Evolutionary conservation across 179 eudicot species (phyloP).

Genomic region (Amaranthus tricolor): DNA sequence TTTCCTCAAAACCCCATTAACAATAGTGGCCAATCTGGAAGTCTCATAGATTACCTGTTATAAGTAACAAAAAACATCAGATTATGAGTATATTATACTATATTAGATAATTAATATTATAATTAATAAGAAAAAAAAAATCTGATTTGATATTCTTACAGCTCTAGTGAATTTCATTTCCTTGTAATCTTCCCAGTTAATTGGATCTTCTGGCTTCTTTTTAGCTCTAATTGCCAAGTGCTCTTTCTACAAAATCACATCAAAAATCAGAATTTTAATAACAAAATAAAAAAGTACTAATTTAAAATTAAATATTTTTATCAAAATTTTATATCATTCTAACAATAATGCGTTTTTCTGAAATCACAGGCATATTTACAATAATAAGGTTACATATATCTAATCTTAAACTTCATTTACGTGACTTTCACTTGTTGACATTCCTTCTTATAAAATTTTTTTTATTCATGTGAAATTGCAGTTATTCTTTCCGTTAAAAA

Average conservation of each 20-base stretch:
- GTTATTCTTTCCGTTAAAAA: too few species aligned
- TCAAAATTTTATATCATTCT: not conserved
- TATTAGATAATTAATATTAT: not conserved
- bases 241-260: slow-evolving; percentile 52
- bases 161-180: slow-evolving; percentile 90
- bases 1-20: slow-evolving; percentile 92
- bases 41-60: slow-evolving; percentile 84
- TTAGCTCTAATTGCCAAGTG: slow-evolving; percentile 74
- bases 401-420: too few species aligned
- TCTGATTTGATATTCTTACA: slow-evolving; percentile 39
- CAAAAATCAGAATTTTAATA: slow-evolving; percentile 2
- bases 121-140: not conserved
- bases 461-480: too few species aligned
- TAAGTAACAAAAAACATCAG: slow-evolving; percentile 9
- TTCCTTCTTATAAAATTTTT: too few species aligned
- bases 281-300: not conserved
- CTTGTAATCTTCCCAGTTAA: slow-evolving; percentile 77
- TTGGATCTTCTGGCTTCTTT: slow-evolving; percentile 75
- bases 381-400: too few species aligned
- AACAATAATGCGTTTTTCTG: too few species aligned
- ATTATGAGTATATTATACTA: not conserved
- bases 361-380: too few species aligned
- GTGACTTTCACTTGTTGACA: too few species aligned
- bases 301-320: not conserved
- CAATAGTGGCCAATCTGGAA: slow-evolving; percentile 88